Conservation (phyloP, 2,329 filamentous ascomycete genomes). For the Ophiocordyceps australis region DNA sequence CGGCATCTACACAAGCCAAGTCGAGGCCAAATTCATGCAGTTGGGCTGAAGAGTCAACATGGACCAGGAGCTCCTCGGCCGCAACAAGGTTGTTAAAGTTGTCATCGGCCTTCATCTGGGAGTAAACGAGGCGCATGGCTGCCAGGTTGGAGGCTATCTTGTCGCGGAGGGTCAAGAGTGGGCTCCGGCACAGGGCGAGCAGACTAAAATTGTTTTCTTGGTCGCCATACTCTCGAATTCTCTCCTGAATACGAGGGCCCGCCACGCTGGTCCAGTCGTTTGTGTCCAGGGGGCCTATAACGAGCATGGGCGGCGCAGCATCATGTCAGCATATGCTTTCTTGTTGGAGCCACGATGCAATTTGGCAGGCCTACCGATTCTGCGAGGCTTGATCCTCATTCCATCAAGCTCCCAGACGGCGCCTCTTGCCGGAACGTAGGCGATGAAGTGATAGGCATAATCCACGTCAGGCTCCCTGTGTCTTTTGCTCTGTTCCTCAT, state of each 20-base stretch:
- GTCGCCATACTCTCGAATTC: slow-evolving; percentile 50
- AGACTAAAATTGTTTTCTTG: slow-evolving; percentile 59
- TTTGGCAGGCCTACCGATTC: slow-evolving; percentile 10
- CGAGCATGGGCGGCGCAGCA: neutral
- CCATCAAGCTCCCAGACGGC: slow-evolving; percentile 83
- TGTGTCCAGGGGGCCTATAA: slow-evolving; percentile 5
- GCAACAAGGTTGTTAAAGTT: slow-evolving; percentile 7
- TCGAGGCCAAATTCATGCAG: slow-evolving; percentile 13
- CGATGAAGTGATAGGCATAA: slow-evolving; percentile 73
- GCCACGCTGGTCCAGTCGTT: slow-evolving; percentile 50
- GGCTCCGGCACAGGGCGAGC: slow-evolving; percentile 54
- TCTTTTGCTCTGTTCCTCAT: slow-evolving; percentile 1
- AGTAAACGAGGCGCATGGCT: slow-evolving; percentile 18
- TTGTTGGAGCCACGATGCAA: neutral
- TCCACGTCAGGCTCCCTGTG: slow-evolving; percentile 30
- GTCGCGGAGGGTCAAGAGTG: slow-evolving; percentile 30
- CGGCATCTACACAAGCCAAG: slow-evolving; percentile 7
- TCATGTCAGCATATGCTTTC: neutral
- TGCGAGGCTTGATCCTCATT: slow-evolving; percentile 48
- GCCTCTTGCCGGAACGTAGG: slow-evolving; percentile 61
- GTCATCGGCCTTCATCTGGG: slow-evolving; percentile 7
- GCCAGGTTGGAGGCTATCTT: slow-evolving; percentile 24
- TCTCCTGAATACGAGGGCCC: slow-evolving; percentile 41
- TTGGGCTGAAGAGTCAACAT: slow-evolving; percentile 6
- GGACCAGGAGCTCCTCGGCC: slow-evolving; percentile 6